Conservation (phyloP, 345 rosid species). For the Melastoma malabathricum region DNA sequence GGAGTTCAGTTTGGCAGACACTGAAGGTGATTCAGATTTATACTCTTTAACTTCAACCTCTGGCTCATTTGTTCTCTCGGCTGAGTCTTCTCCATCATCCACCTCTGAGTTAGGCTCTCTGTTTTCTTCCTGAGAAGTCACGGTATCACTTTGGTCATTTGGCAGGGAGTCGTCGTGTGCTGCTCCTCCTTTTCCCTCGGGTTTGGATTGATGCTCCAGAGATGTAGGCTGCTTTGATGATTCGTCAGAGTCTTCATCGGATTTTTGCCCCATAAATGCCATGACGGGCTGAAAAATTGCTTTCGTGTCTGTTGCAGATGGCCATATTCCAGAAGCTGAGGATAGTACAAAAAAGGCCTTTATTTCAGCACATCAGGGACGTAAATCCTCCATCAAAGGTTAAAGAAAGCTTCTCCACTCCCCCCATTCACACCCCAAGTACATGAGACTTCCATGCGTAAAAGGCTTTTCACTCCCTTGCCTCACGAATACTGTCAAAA, state of each 20-base stretch:
- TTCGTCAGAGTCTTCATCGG: constrained; percentile 32
- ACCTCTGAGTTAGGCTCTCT: constrained; percentile 12
- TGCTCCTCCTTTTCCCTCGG: constrained; percentile 22
- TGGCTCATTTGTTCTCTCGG: constrained; percentile 21
- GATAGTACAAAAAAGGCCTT: not conserved
- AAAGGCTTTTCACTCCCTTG: too few species aligned
- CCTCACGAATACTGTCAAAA: too few species aligned
- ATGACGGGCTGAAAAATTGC: constrained; percentile 48
- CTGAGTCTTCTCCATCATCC: constrained; percentile 21
- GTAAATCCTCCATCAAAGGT: not conserved
- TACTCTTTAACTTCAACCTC: constrained; percentile 22
- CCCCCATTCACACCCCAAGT: too few species aligned
- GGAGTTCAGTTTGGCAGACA: constrained; percentile 24
- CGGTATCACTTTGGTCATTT: constrained; percentile 8
- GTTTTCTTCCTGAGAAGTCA: constrained; percentile 25
- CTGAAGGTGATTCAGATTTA: constrained; percentile 24
- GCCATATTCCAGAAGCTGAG: constrained; percentile 59
- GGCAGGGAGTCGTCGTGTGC: constrained; percentile 18
- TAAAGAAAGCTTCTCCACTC: not conserved
- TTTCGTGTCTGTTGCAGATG: constrained; percentile 28
- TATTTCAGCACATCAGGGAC: not conserved
- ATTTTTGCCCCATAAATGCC: constrained; percentile 62
- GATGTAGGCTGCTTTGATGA: constrained; percentile 25
- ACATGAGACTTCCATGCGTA: too few species aligned
- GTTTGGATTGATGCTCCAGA: constrained; percentile 16